Base-by-base conservation (phyloP, 306 rosid species). In the Dryas octopetala region DNA sequence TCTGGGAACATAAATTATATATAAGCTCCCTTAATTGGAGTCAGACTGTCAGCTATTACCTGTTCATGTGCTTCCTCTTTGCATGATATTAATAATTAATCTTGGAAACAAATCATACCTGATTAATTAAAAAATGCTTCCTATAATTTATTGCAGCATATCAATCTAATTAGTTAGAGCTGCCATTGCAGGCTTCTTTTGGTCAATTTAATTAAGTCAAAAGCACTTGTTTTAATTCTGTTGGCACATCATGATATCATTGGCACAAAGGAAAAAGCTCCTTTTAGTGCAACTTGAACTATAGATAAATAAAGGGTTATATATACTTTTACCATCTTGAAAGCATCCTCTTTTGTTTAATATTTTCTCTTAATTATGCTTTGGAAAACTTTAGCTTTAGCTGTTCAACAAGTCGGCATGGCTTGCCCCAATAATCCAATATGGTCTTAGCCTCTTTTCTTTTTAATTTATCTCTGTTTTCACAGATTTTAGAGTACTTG, bases 331-430 rank as follows among this genome's bases (percentile, higher is more conserved):
- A 46, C 47, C 32, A 60, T 10, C 48, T 6, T 28, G 68, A 60
- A 73, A 73, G 68, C 17, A 46, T 10, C 38, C 51, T 45, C 2
- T 32, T 1, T 6, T 66, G 71, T 28, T 47, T 26, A 26, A 28
- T 47, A 47, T 14, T 60, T 51, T 32, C 16, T 26, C 67, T 11
- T n/a, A 17, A 6, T 62, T n/a, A 4, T 70, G 53, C 66, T 45
- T 58, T 45, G 7, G 19, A 41, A 47, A 73, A 9, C 32, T 46
- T 47, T 11, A 9, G 55, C 68, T 10, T 73, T 57, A 0, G 13
- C 28, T 2, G 12, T 63, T 63, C 73, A 28, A 6, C 67, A 28
- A 46, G 68, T 73, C 38, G 68, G 68, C 68, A 73, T 47, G 58
- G 48, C 49, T 15, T 65, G 53, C n/a, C 53, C 12, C 40, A 7